Evolutionary conservation across 1,139 yeast genomes (phyloP).

Genomic region (Trichomonascaceae sp.): DNA sequence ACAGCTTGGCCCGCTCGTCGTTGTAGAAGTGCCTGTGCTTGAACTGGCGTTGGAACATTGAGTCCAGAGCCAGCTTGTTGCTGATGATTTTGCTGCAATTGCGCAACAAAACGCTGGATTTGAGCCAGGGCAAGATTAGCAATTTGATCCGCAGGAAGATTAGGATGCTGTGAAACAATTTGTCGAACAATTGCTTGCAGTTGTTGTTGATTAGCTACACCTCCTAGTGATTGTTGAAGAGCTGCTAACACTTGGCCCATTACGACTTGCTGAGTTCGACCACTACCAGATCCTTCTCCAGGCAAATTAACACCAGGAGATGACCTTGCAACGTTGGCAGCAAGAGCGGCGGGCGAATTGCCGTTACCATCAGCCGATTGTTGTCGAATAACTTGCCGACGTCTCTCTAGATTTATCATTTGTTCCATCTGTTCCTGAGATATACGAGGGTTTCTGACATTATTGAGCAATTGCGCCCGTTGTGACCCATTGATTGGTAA

Average conservation of each 20-base stretch:
- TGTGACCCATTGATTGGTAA: background rate
- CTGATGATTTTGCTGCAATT: conserved; percentile 29
- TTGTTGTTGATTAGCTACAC: conserved; percentile 33
- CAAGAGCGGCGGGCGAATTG: conserved; percentile 4
- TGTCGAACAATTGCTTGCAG: conserved; percentile 65
- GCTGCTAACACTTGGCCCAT: conserved; percentile 9
- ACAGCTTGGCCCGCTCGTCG: conserved; percentile 16
- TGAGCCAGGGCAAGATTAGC: conserved; percentile 68
- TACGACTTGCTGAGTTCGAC: conserved; percentile 5
- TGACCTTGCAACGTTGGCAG: background rate
- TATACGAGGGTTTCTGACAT: conserved; percentile 22
- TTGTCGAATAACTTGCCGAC: conserved; percentile 16
- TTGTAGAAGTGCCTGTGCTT: conserved; percentile 23
- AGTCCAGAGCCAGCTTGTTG: conserved; percentile 20
- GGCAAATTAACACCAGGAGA: conserved; percentile 2
- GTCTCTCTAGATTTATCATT: conserved; percentile 17
- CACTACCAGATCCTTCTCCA: background rate
- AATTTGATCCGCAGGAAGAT: conserved; percentile 62
- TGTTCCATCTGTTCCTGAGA: conserved; percentile 19
- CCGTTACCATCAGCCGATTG: conserved; percentile 11
- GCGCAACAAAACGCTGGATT: conserved; percentile 42
- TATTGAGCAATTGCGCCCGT: background rate
- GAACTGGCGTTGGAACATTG: conserved; percentile 9
- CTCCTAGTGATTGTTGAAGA: conserved; percentile 12
- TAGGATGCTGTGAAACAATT: conserved; percentile 64